A percentile compares a stretch with the other conserved stretches of the same genome.
Evolutionary conservation across 805 yeast species (phyloP).

Genomic region (Suhomyces pyralidae): DNA sequence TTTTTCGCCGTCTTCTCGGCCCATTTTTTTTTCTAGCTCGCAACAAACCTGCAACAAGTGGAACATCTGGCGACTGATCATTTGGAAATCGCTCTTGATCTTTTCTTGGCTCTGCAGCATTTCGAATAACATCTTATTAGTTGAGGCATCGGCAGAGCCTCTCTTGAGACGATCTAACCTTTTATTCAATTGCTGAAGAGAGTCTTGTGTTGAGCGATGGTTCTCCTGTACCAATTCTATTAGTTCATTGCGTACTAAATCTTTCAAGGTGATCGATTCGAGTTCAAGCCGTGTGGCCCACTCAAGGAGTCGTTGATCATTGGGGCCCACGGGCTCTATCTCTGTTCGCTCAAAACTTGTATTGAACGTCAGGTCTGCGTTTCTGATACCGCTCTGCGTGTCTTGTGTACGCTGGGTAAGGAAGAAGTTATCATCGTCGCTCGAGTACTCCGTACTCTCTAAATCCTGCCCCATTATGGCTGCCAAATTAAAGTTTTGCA

Average conservation of each 20-base stretch:
- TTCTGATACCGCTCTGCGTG: neutral
- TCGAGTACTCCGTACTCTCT: conserved; percentile 17
- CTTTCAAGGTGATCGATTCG: conserved; percentile 26
- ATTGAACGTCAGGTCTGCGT: neutral
- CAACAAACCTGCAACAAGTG: neutral
- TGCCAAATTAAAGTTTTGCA: neutral
- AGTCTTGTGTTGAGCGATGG: neutral
- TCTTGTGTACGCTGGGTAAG: conserved; percentile 3
- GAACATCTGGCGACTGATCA: neutral
- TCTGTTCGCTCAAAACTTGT: neutral
- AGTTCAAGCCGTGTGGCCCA: conserved; percentile 34
- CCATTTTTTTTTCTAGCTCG: neutral
- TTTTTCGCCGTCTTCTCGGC: neutral
- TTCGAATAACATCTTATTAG: neutral
- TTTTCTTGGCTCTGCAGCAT: neutral
- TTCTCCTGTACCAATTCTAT: neutral
- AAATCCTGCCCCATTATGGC: neutral
- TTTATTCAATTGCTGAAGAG: neutral
- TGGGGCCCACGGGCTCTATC: neutral
- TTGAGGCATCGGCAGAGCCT: neutral
- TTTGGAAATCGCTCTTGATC: neutral
- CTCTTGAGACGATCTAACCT: neutral
- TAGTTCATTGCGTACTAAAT: conserved; percentile 4
- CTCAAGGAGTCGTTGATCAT: conserved; percentile 9
- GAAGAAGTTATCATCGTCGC: conserved; percentile 14